Evolutionary conservation across 345 rosid genomes (phyloP), one percentile per base, ranked within the genome.

Genomic region (Passiflora organensis): DNA sequence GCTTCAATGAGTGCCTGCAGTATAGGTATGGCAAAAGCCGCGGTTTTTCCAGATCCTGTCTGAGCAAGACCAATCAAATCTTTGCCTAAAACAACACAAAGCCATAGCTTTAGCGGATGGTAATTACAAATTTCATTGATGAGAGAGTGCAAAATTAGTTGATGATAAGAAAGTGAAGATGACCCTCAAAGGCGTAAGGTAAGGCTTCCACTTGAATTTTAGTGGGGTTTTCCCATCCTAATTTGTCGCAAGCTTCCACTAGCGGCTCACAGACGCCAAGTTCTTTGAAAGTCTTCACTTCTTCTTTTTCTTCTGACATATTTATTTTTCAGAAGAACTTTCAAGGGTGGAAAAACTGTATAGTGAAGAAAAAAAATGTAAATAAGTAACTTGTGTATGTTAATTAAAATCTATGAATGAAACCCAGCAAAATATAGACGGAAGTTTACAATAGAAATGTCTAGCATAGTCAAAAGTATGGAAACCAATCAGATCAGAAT

Each of bases 11-110:
- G 91, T 0, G 94, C 84, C 60, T 86, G 91, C 24, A 93, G 50
- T 51, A 89, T 89, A 3, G 99, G 99, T 48, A 89, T 76, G 2
- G 96, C 99, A 58, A 94, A 93, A 0, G 99, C 99, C 64, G 96
- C 99, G 0, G 97, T 93, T 68, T 86, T 93, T 36, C 96, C 97
- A 6, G 97, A 89, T 60, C 97, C 99, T 0, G 96, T 93, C 55
- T 89, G 96, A 0, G 97, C 99, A 59, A 93, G 84, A 53, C 94
- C 96, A 13, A 89, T 93, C 76, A 93, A 71, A 71, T 93, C 96
- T 66, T 84, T 93, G 5, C 96, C 97, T 87, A 14, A 28, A 28
- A 28, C 3, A 28, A 3, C 3, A 28, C 34, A 28, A 28, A 28
- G 8, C 34, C 8, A 28, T 28, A 8, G 3, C 34, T 28, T 28